Percentiles rank a stretch among this genome's conserved stretches.
Conservation (phyloP, 352 stramenopile species). For the Lagenidium sp. region DNA sequence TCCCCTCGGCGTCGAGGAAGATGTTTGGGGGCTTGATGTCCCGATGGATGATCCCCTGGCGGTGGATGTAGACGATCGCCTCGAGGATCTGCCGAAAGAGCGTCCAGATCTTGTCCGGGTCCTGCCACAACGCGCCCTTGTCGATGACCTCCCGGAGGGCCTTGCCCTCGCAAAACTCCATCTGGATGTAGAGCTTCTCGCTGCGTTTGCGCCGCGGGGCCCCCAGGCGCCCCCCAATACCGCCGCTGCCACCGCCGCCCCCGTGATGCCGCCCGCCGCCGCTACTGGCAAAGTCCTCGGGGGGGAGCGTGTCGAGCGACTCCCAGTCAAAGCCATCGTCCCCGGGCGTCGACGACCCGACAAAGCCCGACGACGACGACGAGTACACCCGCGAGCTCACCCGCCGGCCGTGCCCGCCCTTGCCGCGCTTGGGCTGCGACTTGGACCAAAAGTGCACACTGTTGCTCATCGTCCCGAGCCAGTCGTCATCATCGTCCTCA, state of each 20-base stretch:
- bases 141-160: constrained; percentile 94
- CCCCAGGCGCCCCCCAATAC: too few relatives aligned
- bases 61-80: constrained; percentile 93
- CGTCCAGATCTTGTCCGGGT: constrained; percentile 90
- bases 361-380: constrained; percentile 27
- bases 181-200: constrained; percentile 90
- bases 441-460: constrained; percentile 56
- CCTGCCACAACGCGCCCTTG: constrained; percentile 68
- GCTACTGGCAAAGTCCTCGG: constrained; percentile 21
- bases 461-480: constrained; percentile 58
- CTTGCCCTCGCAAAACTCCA: constrained; percentile 94
- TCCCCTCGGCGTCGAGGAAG: constrained; percentile 90
- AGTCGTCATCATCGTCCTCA: constrained; percentile 76
- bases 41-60: constrained; percentile 89
- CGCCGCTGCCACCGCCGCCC: too few relatives aligned
- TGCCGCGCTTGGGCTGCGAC: constrained; percentile 51
- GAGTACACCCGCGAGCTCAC: constrained; percentile 26
- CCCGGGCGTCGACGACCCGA: constrained; percentile 23
- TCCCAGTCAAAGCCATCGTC: constrained; percentile 75
- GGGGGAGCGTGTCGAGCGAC: constrained; percentile 27
- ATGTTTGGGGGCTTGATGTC: constrained; percentile 93
- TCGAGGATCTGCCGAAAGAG: constrained; percentile 94
- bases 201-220: constrained; percentile 32
- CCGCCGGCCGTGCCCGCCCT: constrained; percentile 12
- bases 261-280: background rate